Conservation (phyloP, 2,329 filamentous ascomycete species). For the Beauveria medogensis region DNA sequence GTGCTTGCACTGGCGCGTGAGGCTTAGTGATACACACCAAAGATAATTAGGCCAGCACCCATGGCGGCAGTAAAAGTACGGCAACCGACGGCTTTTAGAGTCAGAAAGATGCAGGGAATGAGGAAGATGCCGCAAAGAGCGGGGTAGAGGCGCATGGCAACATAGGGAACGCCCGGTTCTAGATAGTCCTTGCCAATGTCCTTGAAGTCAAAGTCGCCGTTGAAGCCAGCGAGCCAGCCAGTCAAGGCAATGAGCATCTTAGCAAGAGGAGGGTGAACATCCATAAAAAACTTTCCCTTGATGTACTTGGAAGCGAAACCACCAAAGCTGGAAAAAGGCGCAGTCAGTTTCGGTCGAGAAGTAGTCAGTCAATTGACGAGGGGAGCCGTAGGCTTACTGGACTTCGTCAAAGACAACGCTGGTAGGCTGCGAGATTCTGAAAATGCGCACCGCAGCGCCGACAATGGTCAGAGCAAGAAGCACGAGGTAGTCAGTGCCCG, state of each 20-base stretch:
- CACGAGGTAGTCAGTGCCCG: conserved; percentile 73
- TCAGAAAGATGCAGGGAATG: conserved; percentile 89
- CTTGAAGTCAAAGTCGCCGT: conserved; percentile 97
- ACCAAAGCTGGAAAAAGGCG: conserved; percentile 63
- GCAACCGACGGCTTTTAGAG: conserved; percentile 83
- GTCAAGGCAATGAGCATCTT: conserved; percentile 95
- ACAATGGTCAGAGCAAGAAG: conserved; percentile 65
- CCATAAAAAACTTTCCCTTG: conserved; percentile 99
- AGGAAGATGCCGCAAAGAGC: conserved; percentile 82
- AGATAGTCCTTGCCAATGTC: conserved; percentile 98
- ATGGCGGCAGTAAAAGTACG: conserved; percentile 76
- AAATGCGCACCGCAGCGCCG: conserved; percentile 74
- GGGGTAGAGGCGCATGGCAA: conserved; percentile 91
- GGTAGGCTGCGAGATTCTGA: conserved; percentile 90
- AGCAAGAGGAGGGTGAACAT: conserved; percentile 95
- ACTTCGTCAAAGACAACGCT: conserved; percentile 99
- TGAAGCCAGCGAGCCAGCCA: conserved; percentile 89
- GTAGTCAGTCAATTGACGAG: not conserved
- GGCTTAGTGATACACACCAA: conserved; percentile 54
- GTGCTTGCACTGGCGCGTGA: not conserved
- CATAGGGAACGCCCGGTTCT: conserved; percentile 90
- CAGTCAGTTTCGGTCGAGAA: not conserved
- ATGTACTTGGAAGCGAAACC: conserved; percentile 99
- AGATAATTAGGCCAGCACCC: conserved; percentile 80
- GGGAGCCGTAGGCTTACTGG: conserved; percentile 58